Evolutionary conservation across 2,329 filamentous ascomycete species (phyloP).

Genomic region (Acrocalymma vagum): DNA sequence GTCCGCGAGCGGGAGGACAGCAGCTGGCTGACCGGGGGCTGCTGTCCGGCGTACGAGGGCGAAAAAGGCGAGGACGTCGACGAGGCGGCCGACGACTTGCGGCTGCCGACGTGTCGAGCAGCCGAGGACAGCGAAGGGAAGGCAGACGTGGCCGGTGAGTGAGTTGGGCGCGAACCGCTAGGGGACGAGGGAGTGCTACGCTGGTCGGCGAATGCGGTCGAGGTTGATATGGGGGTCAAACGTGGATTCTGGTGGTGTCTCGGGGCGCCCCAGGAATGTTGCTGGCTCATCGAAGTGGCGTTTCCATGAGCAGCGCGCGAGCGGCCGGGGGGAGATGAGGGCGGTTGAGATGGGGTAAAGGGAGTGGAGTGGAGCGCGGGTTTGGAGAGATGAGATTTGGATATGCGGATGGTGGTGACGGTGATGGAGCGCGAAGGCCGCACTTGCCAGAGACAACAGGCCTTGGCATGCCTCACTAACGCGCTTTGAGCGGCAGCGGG

Average conservation of each 20-base stretch:
- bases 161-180: slow-evolving; percentile 59
- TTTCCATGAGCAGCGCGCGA: slow-evolving; percentile 51
- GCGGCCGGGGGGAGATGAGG: slow-evolving; percentile 27
- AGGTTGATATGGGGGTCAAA: slow-evolving; percentile 66
- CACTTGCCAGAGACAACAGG: slow-evolving; percentile 16
- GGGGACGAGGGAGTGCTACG: slow-evolving; percentile 57
- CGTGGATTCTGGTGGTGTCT: slow-evolving; percentile 63
- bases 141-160: slow-evolving; percentile 61
- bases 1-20: slow-evolving; percentile 66
- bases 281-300: slow-evolving; percentile 58
- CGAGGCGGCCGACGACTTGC: slow-evolving; percentile 62
- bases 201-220: slow-evolving; percentile 52
- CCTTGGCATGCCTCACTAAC: too few relatives aligned
- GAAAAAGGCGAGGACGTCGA: slow-evolving; percentile 65
- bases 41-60: slow-evolving; percentile 63
- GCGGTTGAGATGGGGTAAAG: slow-evolving; percentile 26
- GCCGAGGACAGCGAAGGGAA: slow-evolving; percentile 62
- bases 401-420: slow-evolving; percentile 23
- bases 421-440: slow-evolving; percentile 13
- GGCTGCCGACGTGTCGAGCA: slow-evolving; percentile 60
- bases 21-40: slow-evolving; percentile 60
- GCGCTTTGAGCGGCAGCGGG: too few relatives aligned
- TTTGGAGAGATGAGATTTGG: slow-evolving; percentile 27
- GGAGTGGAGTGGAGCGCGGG: too few relatives aligned
- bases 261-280: slow-evolving; percentile 66